These are phyloP conservation scores for Cercospora sesami DNA, from an alignment of 2,329 filamentous ascomycete genomes.

Conservation along the genomic window DNA sequence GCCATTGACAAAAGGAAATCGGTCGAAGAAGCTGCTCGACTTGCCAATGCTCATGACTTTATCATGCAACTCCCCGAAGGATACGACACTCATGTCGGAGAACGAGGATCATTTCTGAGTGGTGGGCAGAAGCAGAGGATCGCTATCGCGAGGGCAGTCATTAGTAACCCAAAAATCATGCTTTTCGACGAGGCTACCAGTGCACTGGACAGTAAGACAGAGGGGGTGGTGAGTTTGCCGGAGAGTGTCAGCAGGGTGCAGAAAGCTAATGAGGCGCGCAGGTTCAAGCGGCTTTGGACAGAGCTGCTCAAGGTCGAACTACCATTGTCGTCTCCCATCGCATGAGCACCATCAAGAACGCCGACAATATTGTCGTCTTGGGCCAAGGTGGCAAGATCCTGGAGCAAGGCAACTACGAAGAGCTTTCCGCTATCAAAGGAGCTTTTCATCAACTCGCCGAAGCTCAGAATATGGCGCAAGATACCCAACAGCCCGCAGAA, in stretches of 20 bases:
- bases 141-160: slow-evolving; percentile 55
- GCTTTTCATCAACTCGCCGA: slow-evolving; percentile 13
- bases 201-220: slow-evolving; percentile 64
- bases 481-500: background rate
- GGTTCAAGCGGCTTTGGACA: slow-evolving; percentile 28
- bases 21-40: slow-evolving; percentile 47
- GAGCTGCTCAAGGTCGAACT: slow-evolving; percentile 37
- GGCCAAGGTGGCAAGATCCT: slow-evolving; percentile 39
- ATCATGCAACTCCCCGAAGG: slow-evolving; percentile 54
- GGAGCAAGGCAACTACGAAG: slow-evolving; percentile 43
- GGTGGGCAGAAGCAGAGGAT: slow-evolving; percentile 59
- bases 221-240: slow-evolving; percentile 54
- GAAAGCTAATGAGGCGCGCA: background rate
- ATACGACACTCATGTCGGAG: slow-evolving; percentile 50
- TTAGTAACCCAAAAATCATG: slow-evolving; percentile 54
- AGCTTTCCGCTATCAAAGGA: slow-evolving; percentile 1
- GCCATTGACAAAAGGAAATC: slow-evolving; percentile 33
- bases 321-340: slow-evolving; percentile 48
- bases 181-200: slow-evolving; percentile 62
- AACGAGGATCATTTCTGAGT: slow-evolving; percentile 51
- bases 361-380: slow-evolving; percentile 47
- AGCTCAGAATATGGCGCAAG: slow-evolving; percentile 13
- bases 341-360: slow-evolving; percentile 44
- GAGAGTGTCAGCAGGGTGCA: background rate
- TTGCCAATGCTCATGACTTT: slow-evolving; percentile 56